These are phyloP conservation scores for Pisolithus orientalis DNA, from an alignment of 768 basidiomycete genomes.

Conservation along the genomic window DNA sequence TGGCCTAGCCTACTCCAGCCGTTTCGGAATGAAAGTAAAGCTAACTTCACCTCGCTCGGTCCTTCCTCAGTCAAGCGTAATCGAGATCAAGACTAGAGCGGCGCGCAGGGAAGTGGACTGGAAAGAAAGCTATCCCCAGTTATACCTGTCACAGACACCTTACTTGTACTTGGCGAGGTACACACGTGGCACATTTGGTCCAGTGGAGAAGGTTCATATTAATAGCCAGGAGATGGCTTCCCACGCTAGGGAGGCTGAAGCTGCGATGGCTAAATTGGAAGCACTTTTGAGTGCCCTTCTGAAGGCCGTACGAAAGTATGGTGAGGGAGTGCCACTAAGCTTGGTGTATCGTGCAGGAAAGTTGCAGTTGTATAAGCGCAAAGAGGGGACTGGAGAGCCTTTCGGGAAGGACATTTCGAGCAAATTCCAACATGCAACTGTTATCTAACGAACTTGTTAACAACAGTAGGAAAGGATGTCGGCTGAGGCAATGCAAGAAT, in stretches of 20 bases:
- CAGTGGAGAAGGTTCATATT: slow-evolving; percentile 41
- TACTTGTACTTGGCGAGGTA: slow-evolving; percentile 58
- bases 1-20: neutral
- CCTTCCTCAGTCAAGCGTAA: slow-evolving; percentile 30
- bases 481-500: no score
- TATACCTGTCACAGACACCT: slow-evolving; percentile 63
- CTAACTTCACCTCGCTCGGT: slow-evolving; percentile 20
- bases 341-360: slow-evolving; percentile 42
- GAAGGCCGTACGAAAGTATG: slow-evolving; percentile 44
- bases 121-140: slow-evolving; percentile 57
- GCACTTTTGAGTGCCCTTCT: slow-evolving; percentile 33
- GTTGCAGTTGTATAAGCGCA: slow-evolving; percentile 47
- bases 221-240: slow-evolving; percentile 22
- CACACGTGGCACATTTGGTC: slow-evolving; percentile 44
- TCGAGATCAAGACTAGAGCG: slow-evolving; percentile 32
- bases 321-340: slow-evolving; percentile 45
- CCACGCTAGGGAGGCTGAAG: slow-evolving; percentile 14
- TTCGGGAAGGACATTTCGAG: slow-evolving; percentile 14
- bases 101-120: slow-evolving; percentile 37
- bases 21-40: slow-evolving; percentile 13
- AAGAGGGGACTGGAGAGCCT: slow-evolving; percentile 16
- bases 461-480: no score
- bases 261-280: slow-evolving; percentile 21
- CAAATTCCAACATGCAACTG: slow-evolving; percentile 10
- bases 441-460: no score